A percentile compares a stretch with the other conserved stretches of the same genome.
Conservation (phyloP, 1,284 basidiomycete species). For the Exobasidium cylindrosporum region DNA sequence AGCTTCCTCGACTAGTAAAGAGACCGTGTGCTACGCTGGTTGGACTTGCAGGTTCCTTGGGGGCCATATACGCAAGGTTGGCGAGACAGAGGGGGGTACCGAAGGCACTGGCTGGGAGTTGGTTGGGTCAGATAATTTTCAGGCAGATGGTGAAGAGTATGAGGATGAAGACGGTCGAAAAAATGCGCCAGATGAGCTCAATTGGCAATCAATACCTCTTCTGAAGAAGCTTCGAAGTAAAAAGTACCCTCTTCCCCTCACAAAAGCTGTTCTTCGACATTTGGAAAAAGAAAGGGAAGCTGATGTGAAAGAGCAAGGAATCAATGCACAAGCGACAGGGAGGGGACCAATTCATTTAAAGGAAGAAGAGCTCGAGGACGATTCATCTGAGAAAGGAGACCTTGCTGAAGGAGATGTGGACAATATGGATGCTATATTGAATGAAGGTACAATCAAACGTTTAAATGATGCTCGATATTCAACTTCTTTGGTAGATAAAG, state of each 20-base stretch:
- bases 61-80: conserved; percentile 61
- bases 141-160: background rate
- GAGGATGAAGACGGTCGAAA: background rate
- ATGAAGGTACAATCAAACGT: conserved; percentile 26
- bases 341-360: background rate
- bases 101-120: background rate
- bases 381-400: background rate
- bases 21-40: conserved; percentile 66
- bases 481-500: conserved; percentile 48
- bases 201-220: background rate
- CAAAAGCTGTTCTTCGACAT: conserved; percentile 31
- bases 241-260: conserved; percentile 37
- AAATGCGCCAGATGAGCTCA: conserved; percentile 5
- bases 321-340: background rate
- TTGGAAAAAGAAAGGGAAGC: conserved; percentile 29
- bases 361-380: background rate
- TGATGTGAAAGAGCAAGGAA: background rate
- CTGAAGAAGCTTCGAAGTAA: conserved; percentile 1
- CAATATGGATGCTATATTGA: conserved; percentile 39
- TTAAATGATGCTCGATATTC: conserved; percentile 8
- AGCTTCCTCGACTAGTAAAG: conserved; percentile 52
- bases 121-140: background rate
- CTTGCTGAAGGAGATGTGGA: background rate
- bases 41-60: conserved; percentile 88
- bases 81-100: conserved; percentile 5